Evolutionary conservation across 2,329 filamentous ascomycete species (phyloP), one percentile per base, ranked within the genome.

Genomic region (Pseudopithomyces maydicus): DNA sequence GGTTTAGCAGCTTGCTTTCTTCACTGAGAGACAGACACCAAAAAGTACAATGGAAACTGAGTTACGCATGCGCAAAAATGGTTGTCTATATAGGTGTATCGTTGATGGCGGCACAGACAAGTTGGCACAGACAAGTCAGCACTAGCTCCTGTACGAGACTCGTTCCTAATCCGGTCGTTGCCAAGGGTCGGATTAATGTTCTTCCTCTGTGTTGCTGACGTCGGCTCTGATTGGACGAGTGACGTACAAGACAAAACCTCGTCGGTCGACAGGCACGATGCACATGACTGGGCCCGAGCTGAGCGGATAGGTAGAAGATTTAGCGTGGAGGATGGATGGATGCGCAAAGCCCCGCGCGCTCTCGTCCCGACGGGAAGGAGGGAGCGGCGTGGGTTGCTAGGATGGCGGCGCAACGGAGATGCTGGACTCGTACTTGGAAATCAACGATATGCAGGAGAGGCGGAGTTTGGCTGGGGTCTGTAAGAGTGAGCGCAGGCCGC

Each of bases 81-180:
- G n/a, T n/a, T n/a, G n/a, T n/a, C n/a, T n/a, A n/a, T n/a, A n/a
- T n/a, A 29, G 26, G 26, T 5, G 8, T 29, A 29, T 29, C 26
- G 26, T 29, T 29, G n/a, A 29, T 29, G 26, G 26, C 8, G 26
- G 5, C 4, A 8, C 26, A 29, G 8, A 29, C 26, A 29, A 5
- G 26, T 19, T 20, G 20, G 35, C 19, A 39, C 35, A 15, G 22
- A 20, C 26, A 22, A 12, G 19, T 41, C 47, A 50, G 47, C 47
- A 35, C 47, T 49, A 50, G 35, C 35, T 50, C 47, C 47, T 41
- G 20, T 8, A n/a, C 47, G 47, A 50, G 29, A 50, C 35, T 39
- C 32, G 17, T 15, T 10, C 47, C 47, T 22, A 19, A 50, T 41
- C 10, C 35, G 47, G 47, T 29, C 12, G 32, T n/a, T 17, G 32